phyloP scores from a whole-genome alignment of 192 early-diverging fungal species.

The Oehlia diaphana region DNA sequence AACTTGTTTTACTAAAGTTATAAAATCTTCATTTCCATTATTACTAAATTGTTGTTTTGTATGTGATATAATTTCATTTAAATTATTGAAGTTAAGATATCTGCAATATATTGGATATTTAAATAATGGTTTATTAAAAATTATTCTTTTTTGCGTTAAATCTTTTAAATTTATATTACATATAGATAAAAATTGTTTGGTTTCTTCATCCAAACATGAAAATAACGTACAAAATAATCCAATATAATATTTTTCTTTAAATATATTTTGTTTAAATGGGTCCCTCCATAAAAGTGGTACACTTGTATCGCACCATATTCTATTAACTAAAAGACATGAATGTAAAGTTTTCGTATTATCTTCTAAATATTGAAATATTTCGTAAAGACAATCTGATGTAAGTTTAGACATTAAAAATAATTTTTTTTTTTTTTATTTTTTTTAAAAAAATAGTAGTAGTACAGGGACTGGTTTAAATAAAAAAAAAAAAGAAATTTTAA shows the following conservation, averaged over 20 bases:
- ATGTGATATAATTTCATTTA: not conserved
- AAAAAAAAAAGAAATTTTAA: too few species aligned
- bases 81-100: not conserved
- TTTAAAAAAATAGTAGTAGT: too few species aligned
- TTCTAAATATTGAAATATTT: not conserved
- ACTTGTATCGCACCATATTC: not conserved
- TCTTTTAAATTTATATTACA: not conserved
- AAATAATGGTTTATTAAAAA: not conserved
- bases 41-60: not conserved
- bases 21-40: not conserved
- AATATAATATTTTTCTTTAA: not conserved
- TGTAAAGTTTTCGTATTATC: not conserved
- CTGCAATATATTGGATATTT: not conserved
- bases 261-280: not conserved
- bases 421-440: too few species aligned
- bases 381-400: not conserved
- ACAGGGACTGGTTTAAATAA: too few species aligned
- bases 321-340: not conserved
- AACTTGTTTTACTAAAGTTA: not conserved
- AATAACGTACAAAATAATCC: not conserved
- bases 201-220: not conserved
- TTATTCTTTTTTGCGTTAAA: not conserved
- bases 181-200: not conserved
- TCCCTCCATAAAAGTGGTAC: not conserved
- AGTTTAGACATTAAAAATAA: not conserved